Evolutionary conservation across 495 filamentous ascomycete genomes (phyloP), one percentile per base, ranked within the genome.

Genomic region (Neurospora sp.): DNA sequence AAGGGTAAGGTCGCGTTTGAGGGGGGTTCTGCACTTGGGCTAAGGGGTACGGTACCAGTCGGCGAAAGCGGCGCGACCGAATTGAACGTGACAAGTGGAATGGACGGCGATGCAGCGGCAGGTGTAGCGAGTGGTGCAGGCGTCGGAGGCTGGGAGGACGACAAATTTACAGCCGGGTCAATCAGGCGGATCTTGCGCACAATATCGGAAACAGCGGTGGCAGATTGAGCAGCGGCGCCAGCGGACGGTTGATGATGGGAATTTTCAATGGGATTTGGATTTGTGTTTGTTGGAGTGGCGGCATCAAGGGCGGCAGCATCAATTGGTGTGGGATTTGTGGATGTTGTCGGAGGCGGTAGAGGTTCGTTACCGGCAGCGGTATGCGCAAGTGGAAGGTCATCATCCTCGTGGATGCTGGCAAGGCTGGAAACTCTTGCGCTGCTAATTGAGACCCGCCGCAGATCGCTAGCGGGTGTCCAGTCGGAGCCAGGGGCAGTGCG

Each of bases 121-220:
- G 40, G 37, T 65, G 53, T 35, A 35, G 72, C 73, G 59, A 53
- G 45, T 69, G 8, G 72, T 68, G 48, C 39, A 53, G 70, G 9
- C 38, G 45, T 42, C 38, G 75, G 27, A 41, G 59, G 72, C 73
- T 70, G 41, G 48, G 48, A 69, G 40, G 70, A 71, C 53, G 72
- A 70, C 27, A 17, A 35, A 65, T 65, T 65, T 37, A 31, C 61
- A 38, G 76, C 53, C 40, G 74, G 73, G 68, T 79, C 74, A 78
- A 73, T 78, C 71, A 78, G 72, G n/a, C 69, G 70, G 69, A 68
- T 48, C 72, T 68, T 73, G 68, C 68, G 74, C 40, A 40, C 22
- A 41, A 38, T 22, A 38, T 72, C 35, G 48, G 59, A 35, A 42
- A 71, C 44, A 1, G 73, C 9, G 65, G 73, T 9, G 35, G 73